Evolutionary conservation across 208 protist genomes (phyloP), one percentile per base, ranked within the genome.

Genomic region (Balamuthia mandrillaris): DNA sequence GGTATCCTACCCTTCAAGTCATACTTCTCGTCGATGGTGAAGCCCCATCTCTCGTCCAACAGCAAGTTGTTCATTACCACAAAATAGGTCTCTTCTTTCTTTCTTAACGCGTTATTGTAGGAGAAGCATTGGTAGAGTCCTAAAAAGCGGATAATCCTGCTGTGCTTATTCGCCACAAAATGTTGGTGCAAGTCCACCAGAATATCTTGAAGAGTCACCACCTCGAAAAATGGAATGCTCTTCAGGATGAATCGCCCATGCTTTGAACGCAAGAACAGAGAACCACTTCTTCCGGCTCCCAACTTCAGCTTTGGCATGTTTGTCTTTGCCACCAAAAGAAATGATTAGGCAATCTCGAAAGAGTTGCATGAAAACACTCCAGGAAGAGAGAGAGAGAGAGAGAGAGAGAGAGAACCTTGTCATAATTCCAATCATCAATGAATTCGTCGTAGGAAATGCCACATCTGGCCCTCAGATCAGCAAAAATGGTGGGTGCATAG

Each of bases 21-120:
- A 42, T 49, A 78, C 29, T 78, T 78, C 45, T 78, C 68, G 47
- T 78, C 68, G 29, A 78, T 78, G 27, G 42, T 24, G n/a, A n/a
- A n/a, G 16, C 16, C n/a, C 18, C 42, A 78, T 27, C 29, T 27
- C 0, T 42, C 45, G 29, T 78, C 45, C 1, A 58, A 49, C 24
- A 78, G 35, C 9, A 78, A 35, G 45, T 78, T 78, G 68, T 78
- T 78, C 68, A 78, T 78, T 35, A 78, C 68, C 18, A 78, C 58
- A 33, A 42, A 78, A 35, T 78, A 49, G 9, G 68, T 78, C 68
- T 78, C 68, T 49, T 78, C 68, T 49, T 78, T 78, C 68, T 49
- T 78, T 78, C 2, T 42, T 78, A 16, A 58, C 33, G 18, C 45
- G 52, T 10, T 78, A 42, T 5, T 78, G 42, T 12, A 78, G 58